phyloP scores from a whole-genome alignment of 805 yeast species.

The Schizosaccharomyces pombe region DNA sequence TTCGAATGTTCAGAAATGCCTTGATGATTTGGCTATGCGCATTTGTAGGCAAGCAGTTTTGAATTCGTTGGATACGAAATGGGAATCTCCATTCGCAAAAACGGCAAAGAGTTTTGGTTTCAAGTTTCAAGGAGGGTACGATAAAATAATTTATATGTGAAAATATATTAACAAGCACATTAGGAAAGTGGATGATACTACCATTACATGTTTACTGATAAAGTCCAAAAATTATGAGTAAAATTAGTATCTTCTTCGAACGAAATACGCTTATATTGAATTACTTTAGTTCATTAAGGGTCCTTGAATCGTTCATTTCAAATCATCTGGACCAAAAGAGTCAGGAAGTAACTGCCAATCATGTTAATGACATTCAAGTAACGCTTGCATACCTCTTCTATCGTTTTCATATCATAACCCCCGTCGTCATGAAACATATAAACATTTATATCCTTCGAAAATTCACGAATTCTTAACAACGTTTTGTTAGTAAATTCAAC shows the following conservation, averaged over 20 bases:
- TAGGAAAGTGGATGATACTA: not conserved
- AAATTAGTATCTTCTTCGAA: too few species aligned
- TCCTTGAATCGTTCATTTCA: too few species aligned
- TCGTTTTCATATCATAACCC: not conserved
- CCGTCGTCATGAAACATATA: not conserved
- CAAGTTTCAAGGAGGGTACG: not conserved
- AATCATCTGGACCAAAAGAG: not conserved
- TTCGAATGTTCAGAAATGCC: not conserved
- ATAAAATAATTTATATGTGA: not conserved
- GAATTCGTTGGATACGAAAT: not conserved
- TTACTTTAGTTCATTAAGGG: too few species aligned
- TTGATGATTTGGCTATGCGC: not conserved
- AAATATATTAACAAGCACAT: not conserved
- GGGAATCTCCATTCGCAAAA: not conserved
- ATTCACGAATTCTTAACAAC: not conserved
- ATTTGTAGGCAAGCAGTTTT: not conserved
- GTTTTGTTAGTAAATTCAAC: not conserved
- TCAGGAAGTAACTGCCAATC: not conserved
- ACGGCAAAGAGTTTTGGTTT: not conserved
- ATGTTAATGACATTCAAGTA: not conserved
- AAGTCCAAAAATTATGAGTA: not conserved
- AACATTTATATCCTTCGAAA: not conserved
- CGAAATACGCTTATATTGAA: too few species aligned
- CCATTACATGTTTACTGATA: not conserved
- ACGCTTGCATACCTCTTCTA: not conserved